Conservation (phyloP, 2,329 filamentous ascomycete genomes). For the Colletotrichum lentis region DNA sequence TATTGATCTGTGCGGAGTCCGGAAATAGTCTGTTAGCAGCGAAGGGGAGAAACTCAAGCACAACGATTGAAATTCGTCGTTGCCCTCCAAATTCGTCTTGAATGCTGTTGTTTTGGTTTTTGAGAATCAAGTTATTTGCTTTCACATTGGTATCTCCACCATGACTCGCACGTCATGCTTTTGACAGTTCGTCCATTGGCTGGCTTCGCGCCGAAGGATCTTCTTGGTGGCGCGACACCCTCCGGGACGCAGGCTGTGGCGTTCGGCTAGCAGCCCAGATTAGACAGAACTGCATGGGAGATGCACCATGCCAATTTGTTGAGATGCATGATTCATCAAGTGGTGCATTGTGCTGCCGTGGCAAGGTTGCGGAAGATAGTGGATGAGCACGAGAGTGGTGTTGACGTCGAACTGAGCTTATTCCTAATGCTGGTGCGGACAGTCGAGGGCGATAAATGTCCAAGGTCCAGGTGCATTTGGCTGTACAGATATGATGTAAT, state of each 20-base stretch:
- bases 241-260: not conserved
- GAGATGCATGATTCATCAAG: not conserved
- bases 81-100: not conserved
- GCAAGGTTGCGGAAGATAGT: not conserved
- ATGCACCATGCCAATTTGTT: not conserved
- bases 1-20: not conserved
- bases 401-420: constrained; percentile 9
- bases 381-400: not conserved
- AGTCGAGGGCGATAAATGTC: not conserved
- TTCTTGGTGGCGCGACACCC: constrained; percentile 10
- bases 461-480: not conserved
- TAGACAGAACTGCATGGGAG: not conserved
- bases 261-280: not conserved
- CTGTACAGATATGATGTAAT: constrained; percentile 30
- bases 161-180: constrained; percentile 15
- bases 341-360: not conserved
- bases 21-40: not conserved
- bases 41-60: not conserved
- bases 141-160: constrained; percentile 6
- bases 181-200: constrained; percentile 10
- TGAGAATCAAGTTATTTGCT: not conserved
- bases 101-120: constrained; percentile 1
- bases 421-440: not conserved
- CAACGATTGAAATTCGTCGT: not conserved
- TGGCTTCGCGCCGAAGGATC: constrained; percentile 14